phyloP scores from a whole-genome alignment of 257 asterid genomes.

The Marsdenia floribunda region DNA sequence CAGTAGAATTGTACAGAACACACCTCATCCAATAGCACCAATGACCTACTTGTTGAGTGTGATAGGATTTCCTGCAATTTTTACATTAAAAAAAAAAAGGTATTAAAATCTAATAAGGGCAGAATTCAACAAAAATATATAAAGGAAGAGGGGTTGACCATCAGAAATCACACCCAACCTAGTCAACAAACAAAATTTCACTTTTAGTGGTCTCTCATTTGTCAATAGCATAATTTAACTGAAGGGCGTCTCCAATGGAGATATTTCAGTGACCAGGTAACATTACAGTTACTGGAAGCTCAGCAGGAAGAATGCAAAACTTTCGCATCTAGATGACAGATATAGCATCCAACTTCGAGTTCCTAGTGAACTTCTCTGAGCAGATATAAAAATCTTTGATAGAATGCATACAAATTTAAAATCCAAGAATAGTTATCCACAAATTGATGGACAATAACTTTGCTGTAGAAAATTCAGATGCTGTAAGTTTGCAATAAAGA shows the following conservation, averaged over 20 bases:
- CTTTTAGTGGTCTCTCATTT: background rate
- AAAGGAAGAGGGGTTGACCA: background rate
- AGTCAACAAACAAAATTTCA: background rate
- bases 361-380: background rate
- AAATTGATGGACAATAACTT: background rate
- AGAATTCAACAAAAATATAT: conserved; percentile 15
- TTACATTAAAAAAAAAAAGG: conserved; percentile 18
- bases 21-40: conserved; percentile 95
- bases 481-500: background rate
- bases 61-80: conserved; percentile 78
- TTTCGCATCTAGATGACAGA: background rate
- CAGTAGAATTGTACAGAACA: conserved; percentile 8
- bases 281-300: background rate
- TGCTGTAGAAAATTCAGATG: background rate
- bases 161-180: background rate
- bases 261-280: background rate
- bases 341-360: background rate
- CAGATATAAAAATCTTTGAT: background rate
- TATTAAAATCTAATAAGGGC: conserved; percentile 18
- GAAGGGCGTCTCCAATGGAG: background rate
- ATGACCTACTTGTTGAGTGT: conserved; percentile 61
- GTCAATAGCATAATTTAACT: background rate
- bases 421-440: background rate
- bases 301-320: background rate
- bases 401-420: background rate